Base-by-base conservation (phyloP, 2,329 filamentous ascomycete species). In the Epichloe bromicola region DNA sequence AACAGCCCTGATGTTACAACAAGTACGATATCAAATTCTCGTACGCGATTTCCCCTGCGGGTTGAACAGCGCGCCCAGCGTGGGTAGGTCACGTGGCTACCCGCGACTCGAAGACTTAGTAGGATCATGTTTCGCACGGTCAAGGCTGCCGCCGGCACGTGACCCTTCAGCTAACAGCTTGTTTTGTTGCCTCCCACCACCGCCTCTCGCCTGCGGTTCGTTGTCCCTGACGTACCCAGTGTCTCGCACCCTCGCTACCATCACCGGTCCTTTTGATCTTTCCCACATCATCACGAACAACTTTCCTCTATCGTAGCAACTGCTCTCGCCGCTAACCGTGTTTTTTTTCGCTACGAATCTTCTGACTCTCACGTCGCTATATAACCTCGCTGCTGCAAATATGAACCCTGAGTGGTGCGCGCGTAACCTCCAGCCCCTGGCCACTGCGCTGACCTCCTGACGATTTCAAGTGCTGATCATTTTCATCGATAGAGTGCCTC, bases 401-500 rank as follows among this genome's bases (percentile, higher is more conserved):
- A 93, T 93, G 87, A 93, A 93, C 79, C 87, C 87, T 68, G 87
- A 93, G 87, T 93, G 79, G 87, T 93, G 83, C 68, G 86, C 82
- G 63, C 57, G 54, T 46, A 49, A 57, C 58, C 55, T 60, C 50
- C 58, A 56, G 56, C 58, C 58, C 59, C 56, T 56, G 50, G 43
- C 23, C 57, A 56, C 58, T 57, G 60, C 58, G 60, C 60, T 58
- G 56, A 53, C 60, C 62, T 60, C 63, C 63, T 66, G 58, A 62
- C 53, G 51, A 47, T 41, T 34, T 46, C 46, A n/a, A 20, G 36
- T 26, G 33, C 54, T 56, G 50, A 53, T 40, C 42, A 47, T 46
- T 40, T 38, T 36, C 33, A 37, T 33, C 34, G 17, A 40, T 20
- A 53, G 54, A 54, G 50, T 46, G 17, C n/a, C 43, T 17, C 45